These are phyloP conservation scores for Canavalia gladiata DNA, from an alignment of 306 rosid species.

Conservation along the genomic window DNA sequence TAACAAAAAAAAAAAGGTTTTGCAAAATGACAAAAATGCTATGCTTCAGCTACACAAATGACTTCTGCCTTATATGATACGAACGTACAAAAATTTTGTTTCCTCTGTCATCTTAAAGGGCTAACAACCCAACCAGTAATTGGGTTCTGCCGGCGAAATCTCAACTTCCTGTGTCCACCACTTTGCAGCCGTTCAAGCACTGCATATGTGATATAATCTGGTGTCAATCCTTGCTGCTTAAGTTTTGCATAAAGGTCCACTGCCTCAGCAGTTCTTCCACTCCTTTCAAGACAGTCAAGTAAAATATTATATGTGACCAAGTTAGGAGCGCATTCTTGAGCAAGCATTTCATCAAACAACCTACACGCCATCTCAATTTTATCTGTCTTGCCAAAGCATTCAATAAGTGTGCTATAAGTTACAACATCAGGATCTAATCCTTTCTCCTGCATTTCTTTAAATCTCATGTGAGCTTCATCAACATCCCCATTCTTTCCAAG, in stretches of 20 bases:
- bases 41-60: conserved; percentile 9
- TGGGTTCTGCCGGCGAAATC: conserved; percentile 83
- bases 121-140: conserved; percentile 97
- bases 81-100: not conserved
- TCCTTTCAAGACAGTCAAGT: conserved; percentile 91
- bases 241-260: conserved; percentile 91
- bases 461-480: conserved; percentile 97
- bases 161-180: conserved; percentile 70
- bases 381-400: conserved; percentile 93
- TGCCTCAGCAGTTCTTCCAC: conserved; percentile 90
- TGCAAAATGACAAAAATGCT: not conserved
- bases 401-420: conserved; percentile 94
- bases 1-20: not conserved
- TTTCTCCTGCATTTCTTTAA: conserved; percentile 92
- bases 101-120: conserved; percentile 69
- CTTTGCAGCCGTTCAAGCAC: conserved; percentile 89
- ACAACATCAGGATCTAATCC: conserved; percentile 88
- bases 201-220: conserved; percentile 87
- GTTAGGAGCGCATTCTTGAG: conserved; percentile 84
- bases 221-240: conserved; percentile 89
- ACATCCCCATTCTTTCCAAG: conserved; percentile 94
- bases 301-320: conserved; percentile 87
- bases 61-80: not conserved
- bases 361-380: conserved; percentile 89
- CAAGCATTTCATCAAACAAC: conserved; percentile 83